Percentiles rank a stretch among this genome's conserved stretches.
Conservation (phyloP, 2,329 filamentous ascomycete species). For the Colletotrichum sp. region DNA sequence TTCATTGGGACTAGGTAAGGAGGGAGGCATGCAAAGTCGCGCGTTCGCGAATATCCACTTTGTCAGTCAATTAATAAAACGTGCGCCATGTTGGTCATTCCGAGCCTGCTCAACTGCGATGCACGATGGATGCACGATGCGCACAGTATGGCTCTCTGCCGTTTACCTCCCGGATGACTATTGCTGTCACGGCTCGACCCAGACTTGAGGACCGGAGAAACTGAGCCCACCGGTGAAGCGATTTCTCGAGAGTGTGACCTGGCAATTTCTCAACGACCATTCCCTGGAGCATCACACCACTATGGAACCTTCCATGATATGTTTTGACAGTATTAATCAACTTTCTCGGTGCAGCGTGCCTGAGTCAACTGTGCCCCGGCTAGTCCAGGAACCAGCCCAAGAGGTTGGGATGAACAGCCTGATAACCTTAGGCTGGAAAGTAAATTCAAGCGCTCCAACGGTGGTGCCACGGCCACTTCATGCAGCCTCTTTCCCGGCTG, state of each 20-base stretch:
- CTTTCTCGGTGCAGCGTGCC: background rate
- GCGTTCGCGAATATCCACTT: background rate
- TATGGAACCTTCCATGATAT: background rate
- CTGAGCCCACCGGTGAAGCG: background rate
- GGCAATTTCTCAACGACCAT: background rate
- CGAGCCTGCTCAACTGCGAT: background rate
- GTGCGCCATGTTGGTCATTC: background rate
- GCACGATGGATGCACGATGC: background rate
- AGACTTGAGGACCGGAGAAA: background rate
- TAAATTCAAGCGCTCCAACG: background rate
- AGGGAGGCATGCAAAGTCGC: background rate
- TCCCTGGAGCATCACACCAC: background rate
- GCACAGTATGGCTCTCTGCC: background rate
- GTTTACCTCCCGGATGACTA: background rate
- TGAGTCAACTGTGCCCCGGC: background rate
- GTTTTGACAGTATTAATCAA: background rate
- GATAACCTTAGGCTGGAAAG: background rate
- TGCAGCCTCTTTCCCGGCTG: background rate
- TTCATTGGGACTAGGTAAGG: background rate
- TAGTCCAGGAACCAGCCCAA: background rate
- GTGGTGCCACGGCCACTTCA: background rate
- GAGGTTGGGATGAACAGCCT: conserved; percentile 15
- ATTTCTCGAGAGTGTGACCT: background rate
- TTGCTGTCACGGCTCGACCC: background rate
- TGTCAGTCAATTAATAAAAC: background rate